Evolutionary conservation across 2,329 filamentous ascomycete species (phyloP), one percentile per base, ranked within the genome.

Genomic region (Geoglossum cookeanum): DNA sequence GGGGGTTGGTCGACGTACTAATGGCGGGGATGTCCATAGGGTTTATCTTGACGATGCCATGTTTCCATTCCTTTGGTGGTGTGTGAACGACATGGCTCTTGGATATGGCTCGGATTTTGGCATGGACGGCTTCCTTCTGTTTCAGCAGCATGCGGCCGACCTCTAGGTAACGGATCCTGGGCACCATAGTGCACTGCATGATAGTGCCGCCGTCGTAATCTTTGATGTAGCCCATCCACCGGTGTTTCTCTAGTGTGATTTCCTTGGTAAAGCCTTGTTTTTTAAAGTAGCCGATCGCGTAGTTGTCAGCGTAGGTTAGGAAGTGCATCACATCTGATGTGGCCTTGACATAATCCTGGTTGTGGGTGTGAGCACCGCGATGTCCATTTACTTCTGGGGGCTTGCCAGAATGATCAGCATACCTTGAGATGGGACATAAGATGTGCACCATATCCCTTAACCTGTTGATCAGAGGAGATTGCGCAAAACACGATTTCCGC

Each of bases 151-250:
- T 94, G 61, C 90, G 84, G 2, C 88, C 86, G 65, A 83, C 81
- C 69, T 98, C 91, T 4, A 98, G 82, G 70, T 98, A 98, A 55
- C 92, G 85, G 57, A 97, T 88, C 61, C 85, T 86, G 6, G 91
- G 91, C 22, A 98, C 78, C 92, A 98, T 97, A 56, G 85, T 88
- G 67, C 92, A 98, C 72, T 98, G 92, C 92, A 98, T 98, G 60
- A 98, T 94, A 0, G 92, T 98, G 59, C 92, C 92, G 58, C 92
- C 92, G 71, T 98, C 92, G 69, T 98, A 98, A 68, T 98, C 92
- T 68, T 98, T 98, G 74, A 98, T 98, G 65, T 97, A 98, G 2
- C 92, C 92, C 92, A 97, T 97, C 92, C 92, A 98, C 3, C 88
- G 83, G 1, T 84, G 82, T 65, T 83, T 85, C 59, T 92, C 86